Evolutionary conservation across 371 early-diverging fungal species (phyloP).

Genomic region (Chytridium lagenaria): DNA sequence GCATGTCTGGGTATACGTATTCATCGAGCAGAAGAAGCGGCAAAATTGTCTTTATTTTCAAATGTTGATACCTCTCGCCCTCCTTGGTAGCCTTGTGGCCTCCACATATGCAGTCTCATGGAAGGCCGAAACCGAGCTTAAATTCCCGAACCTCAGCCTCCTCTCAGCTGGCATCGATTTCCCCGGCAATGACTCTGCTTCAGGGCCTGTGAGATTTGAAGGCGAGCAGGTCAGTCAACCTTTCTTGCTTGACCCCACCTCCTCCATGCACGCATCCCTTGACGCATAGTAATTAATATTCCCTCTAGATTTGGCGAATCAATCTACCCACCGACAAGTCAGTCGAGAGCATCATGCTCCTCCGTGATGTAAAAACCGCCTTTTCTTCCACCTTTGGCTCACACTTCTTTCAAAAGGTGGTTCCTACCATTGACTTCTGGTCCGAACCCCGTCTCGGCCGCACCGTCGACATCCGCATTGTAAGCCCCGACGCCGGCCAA

Average conservation of each 20-base stretch:
- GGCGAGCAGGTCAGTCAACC: conserved; percentile 13
- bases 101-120: too few relatives aligned
- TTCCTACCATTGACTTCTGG: conserved; percentile 33
- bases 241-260: background rate
- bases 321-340: background rate
- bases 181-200: background rate
- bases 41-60: too few relatives aligned
- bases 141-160: background rate
- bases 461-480: conserved; percentile 29
- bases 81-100: background rate
- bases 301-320: conserved; percentile 16
- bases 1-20: too few relatives aligned
- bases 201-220: background rate
- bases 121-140: too few relatives aligned
- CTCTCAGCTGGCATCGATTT: background rate
- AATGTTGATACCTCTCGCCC: too few relatives aligned
- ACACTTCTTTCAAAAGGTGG: background rate
- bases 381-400: background rate
- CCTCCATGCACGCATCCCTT: background rate
- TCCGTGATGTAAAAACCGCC: conserved; percentile 8
- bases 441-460: conserved; percentile 24
- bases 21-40: too few relatives aligned
- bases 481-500: background rate
- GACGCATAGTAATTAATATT: background rate
- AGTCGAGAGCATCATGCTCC: background rate